phyloP scores from a whole-genome alignment of 2,329 filamentous ascomycete species.

The Zelopaecilomyces penicillatus region DNA sequence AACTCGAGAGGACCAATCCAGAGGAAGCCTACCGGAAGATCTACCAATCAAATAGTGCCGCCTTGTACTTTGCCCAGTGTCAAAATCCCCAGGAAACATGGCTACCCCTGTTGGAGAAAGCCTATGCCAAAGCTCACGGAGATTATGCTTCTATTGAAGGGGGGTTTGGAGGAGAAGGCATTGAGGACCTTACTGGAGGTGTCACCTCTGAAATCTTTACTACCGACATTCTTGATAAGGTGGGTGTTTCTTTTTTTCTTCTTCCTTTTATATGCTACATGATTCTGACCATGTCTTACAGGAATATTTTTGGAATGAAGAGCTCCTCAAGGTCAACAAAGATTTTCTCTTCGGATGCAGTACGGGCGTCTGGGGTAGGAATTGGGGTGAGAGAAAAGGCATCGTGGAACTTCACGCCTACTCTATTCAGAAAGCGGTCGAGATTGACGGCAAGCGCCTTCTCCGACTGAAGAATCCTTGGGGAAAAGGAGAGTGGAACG shows the following conservation, averaged over 20 bases:
- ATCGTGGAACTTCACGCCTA: constrained; percentile 54
- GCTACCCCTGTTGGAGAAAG: constrained; percentile 72
- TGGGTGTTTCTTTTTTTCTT: constrained; percentile 28
- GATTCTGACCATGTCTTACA: constrained; percentile 1
- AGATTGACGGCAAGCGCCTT: constrained; percentile 49
- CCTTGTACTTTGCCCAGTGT: constrained; percentile 70
- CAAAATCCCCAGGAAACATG: constrained; percentile 69
- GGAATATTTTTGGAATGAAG: constrained; percentile 63
- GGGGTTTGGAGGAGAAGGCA: constrained; percentile 54
- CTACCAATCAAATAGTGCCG: constrained; percentile 66
- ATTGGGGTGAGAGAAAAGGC: constrained; percentile 39
- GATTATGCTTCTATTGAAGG: constrained; percentile 70
- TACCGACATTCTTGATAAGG: constrained; percentile 63
- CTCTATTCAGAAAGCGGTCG: constrained; percentile 51
- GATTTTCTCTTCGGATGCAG: constrained; percentile 63
- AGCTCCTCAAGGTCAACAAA: constrained; percentile 69
- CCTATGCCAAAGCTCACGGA: constrained; percentile 72
- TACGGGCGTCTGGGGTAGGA: constrained; percentile 32
- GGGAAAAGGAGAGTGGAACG: constrained; percentile 74
- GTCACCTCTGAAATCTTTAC: constrained; percentile 59
- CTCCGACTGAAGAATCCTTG: constrained; percentile 67
- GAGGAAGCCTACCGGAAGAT: constrained; percentile 57
- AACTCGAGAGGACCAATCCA: constrained; percentile 39
- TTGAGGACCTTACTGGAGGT: constrained; percentile 55
- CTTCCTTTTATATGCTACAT: neutral